phyloP scores from a whole-genome alignment of 1,284 basidiomycete genomes.

The Puccinia polysora region DNA sequence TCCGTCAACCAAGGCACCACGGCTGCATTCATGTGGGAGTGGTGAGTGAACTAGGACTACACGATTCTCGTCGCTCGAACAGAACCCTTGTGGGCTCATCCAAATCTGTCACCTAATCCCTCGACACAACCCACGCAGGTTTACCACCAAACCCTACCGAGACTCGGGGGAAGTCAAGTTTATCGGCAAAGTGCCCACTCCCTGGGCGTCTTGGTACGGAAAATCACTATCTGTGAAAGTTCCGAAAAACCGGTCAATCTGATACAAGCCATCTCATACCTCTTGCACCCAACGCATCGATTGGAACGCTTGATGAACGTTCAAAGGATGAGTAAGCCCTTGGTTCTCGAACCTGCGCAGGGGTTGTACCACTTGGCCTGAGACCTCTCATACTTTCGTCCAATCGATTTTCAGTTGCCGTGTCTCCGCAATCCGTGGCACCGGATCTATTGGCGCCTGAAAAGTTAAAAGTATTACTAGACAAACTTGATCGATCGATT shows the following conservation, averaged over 20 bases:
- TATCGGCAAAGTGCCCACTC: slow-evolving; percentile 82
- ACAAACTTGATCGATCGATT: slow-evolving; percentile 64
- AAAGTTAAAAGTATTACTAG: slow-evolving; percentile 64
- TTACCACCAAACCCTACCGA: slow-evolving; percentile 85
- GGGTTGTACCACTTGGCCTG: background rate
- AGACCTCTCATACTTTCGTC: background rate
- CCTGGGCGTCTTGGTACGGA: slow-evolving; percentile 90
- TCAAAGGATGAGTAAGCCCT: slow-evolving; percentile 13
- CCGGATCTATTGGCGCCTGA: slow-evolving; percentile 58
- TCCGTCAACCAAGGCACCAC: slow-evolving; percentile 74
- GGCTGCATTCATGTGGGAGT: slow-evolving; percentile 67
- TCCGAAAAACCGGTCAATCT: background rate
- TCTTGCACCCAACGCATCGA: too few relatives aligned
- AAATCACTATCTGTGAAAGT: background rate
- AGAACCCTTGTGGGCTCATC: background rate
- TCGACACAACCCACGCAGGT: too few relatives aligned
- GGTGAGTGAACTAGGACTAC: slow-evolving; percentile 54
- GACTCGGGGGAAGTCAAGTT: slow-evolving; percentile 53
- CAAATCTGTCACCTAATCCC: slow-evolving; percentile 33
- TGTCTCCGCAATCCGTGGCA: slow-evolving; percentile 71
- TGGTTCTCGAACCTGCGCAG: background rate
- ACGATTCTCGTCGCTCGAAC: background rate
- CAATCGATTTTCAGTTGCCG: slow-evolving; percentile 30
- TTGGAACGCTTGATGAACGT: background rate
- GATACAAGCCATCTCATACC: background rate